phyloP scores from a whole-genome alignment of 208 protist genomes.

The Trypanosoma mega region DNA sequence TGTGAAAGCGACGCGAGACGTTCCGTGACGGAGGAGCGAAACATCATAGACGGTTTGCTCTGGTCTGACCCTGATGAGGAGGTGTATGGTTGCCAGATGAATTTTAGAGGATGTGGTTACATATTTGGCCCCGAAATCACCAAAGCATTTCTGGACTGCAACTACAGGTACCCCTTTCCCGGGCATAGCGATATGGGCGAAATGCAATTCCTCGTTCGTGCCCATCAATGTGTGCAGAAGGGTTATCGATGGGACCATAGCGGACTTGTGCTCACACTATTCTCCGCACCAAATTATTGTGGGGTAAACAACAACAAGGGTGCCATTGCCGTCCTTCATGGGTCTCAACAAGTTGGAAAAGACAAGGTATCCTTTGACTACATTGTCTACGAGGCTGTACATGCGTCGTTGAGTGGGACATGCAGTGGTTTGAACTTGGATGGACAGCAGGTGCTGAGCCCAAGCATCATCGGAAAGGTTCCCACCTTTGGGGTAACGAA shows the following conservation, averaged over 20 bases:
- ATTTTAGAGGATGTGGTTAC: slow-evolving; percentile 69
- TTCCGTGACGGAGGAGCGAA: slow-evolving; percentile 61
- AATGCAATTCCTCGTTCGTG: slow-evolving; percentile 94
- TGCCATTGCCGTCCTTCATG: slow-evolving; percentile 65
- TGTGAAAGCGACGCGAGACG: not conserved
- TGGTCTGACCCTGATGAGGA: slow-evolving; percentile 99
- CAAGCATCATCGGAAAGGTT: not conserved
- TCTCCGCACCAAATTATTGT: slow-evolving; percentile 90
- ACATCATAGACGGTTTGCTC: slow-evolving; percentile 98
- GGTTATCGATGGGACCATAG: slow-evolving; percentile 79
- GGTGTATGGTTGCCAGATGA: slow-evolving; percentile 48
- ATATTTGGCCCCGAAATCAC: slow-evolving; percentile 77
- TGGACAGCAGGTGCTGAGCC: not conserved
- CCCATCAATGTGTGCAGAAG: slow-evolving; percentile 92
- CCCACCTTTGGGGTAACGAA: not conserved
- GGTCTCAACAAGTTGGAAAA: slow-evolving; percentile 35
- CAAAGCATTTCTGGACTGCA: slow-evolving; percentile 60
- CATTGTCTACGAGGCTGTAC: slow-evolving; percentile 44
- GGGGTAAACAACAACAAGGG: slow-evolving; percentile 67
- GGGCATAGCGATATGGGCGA: slow-evolving; percentile 91
- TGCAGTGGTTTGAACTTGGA: not conserved
- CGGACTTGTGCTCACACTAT: slow-evolving; percentile 61
- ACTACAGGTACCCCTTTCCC: slow-evolving; percentile 45
- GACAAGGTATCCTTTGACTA: slow-evolving; percentile 64
- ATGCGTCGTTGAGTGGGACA: not conserved